Conservation (phyloP, 2,329 filamentous ascomycete species). For the Claviceps monticola region DNA sequence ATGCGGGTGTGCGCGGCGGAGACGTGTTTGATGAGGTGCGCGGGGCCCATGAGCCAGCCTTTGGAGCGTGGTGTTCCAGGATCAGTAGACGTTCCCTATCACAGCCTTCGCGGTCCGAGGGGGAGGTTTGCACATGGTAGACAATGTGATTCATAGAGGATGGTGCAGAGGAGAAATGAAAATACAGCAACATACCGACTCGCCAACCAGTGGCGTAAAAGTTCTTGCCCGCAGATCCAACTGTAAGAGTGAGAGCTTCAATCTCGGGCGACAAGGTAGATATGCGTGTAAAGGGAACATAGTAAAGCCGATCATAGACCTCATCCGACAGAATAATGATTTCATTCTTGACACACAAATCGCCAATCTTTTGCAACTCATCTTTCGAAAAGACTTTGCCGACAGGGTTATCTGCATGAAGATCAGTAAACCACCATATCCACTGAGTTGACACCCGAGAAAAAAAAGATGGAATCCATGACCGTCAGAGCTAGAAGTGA, state of each 20-base stretch:
- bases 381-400: conserved; percentile 84
- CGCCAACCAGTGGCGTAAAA: conserved; percentile 98
- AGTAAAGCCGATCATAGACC: conserved; percentile 91
- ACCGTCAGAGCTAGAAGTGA: background rate
- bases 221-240: conserved; percentile 93
- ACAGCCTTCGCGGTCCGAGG: too few species aligned
- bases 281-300: conserved; percentile 86
- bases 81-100: too few species aligned
- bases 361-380: conserved; percentile 73
- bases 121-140: too few species aligned
- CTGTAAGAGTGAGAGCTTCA: conserved; percentile 75
- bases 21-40: conserved; percentile 81
- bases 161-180: background rate
- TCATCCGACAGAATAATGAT: conserved; percentile 88
- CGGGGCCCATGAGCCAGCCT: conserved; percentile 83
- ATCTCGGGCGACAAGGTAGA: conserved; percentile 85
- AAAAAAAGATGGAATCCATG: too few species aligned
- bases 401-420: conserved; percentile 67
- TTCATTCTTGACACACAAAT: conserved; percentile 81
- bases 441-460: background rate
- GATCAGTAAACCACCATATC: background rate
- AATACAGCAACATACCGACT: conserved; percentile 38
- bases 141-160: background rate
- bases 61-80: too few species aligned
- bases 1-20: conserved; percentile 89